Conservation (phyloP, 164 flowering plant genomes). For the Akebia trifoliata region DNA sequence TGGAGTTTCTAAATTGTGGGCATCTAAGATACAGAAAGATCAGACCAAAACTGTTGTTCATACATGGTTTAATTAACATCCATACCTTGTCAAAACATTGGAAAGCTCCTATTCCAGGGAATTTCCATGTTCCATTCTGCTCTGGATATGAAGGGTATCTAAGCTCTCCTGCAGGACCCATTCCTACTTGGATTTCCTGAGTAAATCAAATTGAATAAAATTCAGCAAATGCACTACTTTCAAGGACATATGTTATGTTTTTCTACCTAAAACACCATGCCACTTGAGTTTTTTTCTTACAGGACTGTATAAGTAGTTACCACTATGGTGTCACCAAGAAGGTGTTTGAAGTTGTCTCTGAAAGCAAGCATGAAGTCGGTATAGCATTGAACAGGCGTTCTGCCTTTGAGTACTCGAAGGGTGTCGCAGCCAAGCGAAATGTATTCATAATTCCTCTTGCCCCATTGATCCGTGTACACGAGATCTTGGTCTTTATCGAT, state of each 20-base stretch:
- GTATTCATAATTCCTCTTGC: constrained; percentile 81
- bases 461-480: constrained; percentile 93
- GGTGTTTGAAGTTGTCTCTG: constrained; percentile 68
- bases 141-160: constrained; percentile 96
- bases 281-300: too few relatives aligned
- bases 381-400: constrained; percentile 84
- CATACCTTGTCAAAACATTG: constrained; percentile 96
- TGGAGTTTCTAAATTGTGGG: too few relatives aligned
- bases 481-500: constrained; percentile 69
- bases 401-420: constrained; percentile 74
- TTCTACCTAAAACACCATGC: too few relatives aligned
- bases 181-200: constrained; percentile 98
- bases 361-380: constrained; percentile 88
- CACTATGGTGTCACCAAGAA: constrained; percentile 89
- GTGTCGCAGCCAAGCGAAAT: constrained; percentile 86
- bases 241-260: too few relatives aligned
- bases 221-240: too few relatives aligned
- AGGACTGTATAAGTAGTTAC: too few relatives aligned
- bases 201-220: not conserved
- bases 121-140: constrained; percentile 81
- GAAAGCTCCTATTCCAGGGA: constrained; percentile 97
- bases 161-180: constrained; percentile 98
- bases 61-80: too few relatives aligned
- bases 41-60: too few relatives aligned
- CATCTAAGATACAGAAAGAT: too few relatives aligned